Evolutionary conservation across 2,329 filamentous ascomycete species (phyloP).

Genomic region (Lachnellula cervina): DNA sequence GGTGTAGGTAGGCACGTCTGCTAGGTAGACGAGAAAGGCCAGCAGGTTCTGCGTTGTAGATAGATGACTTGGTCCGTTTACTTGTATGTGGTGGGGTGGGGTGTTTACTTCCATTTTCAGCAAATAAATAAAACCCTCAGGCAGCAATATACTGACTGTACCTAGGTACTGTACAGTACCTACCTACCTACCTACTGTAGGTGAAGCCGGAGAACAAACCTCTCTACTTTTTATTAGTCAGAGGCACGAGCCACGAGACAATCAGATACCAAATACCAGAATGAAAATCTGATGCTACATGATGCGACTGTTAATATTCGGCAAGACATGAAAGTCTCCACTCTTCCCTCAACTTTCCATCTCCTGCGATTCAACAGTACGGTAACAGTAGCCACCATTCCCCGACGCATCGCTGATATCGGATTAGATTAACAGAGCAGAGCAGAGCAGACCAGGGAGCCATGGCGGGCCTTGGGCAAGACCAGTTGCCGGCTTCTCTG

Average conservation of each 20-base stretch:
- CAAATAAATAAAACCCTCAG: background rate
- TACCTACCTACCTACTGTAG: too few relatives aligned
- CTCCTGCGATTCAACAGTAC: background rate
- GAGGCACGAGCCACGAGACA: background rate
- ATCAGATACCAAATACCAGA: background rate
- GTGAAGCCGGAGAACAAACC: too few relatives aligned
- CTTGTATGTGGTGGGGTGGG: background rate
- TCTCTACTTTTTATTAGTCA: background rate
- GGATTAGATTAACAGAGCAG: background rate
- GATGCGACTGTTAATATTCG: background rate
- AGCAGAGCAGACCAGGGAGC: background rate
- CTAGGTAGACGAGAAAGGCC: too few relatives aligned
- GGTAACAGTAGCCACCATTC: background rate
- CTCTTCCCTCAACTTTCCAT: background rate
- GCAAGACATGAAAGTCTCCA: background rate
- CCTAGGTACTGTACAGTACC: too few relatives aligned
- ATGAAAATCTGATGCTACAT: background rate
- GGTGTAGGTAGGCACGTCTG: too few relatives aligned
- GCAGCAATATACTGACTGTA: background rate
- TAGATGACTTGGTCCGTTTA: background rate
- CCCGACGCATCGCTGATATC: background rate
- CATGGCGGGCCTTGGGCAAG: slow-evolving; percentile 18
- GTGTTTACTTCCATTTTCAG: background rate
- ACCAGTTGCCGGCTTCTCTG: slow-evolving; percentile 25
- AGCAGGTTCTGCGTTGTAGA: background rate